phyloP scores from a whole-genome alignment of 2,329 filamentous ascomycete genomes.

The Rutstroemia sydowiana region DNA sequence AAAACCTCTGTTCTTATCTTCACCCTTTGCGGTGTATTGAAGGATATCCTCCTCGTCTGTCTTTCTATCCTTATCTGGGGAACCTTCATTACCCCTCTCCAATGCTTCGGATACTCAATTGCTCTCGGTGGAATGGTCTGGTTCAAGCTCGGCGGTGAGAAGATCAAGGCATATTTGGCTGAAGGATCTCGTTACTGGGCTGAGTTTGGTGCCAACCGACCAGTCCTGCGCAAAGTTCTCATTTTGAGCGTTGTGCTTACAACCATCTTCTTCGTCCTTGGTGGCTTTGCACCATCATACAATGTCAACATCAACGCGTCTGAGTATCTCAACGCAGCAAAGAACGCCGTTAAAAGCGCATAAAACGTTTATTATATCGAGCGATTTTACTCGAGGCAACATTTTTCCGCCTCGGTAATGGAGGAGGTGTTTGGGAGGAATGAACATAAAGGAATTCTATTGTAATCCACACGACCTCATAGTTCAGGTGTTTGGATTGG shows the following conservation, averaged over 20 bases:
- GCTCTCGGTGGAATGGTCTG: slow-evolving; percentile 72
- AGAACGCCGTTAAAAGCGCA: slow-evolving; percentile 21
- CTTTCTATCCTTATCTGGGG: slow-evolving; percentile 78
- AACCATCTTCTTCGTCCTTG: slow-evolving; percentile 63
- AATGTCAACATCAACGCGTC: slow-evolving; percentile 46
- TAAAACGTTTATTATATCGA: slow-evolving; percentile 1
- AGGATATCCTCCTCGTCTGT: slow-evolving; percentile 76
- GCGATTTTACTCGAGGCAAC: background rate
- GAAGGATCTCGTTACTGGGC: slow-evolving; percentile 74
- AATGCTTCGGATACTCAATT: slow-evolving; percentile 79
- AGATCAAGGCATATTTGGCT: slow-evolving; percentile 70
- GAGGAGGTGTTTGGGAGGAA: slow-evolving; percentile 2
- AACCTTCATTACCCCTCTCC: slow-evolving; percentile 64
- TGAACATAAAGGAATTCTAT: background rate
- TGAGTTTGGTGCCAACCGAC: slow-evolving; percentile 73
- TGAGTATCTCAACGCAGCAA: slow-evolving; percentile 25
- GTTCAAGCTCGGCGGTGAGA: slow-evolving; percentile 80
- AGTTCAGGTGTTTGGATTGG: slow-evolving; percentile 1
- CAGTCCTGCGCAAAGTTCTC: slow-evolving; percentile 69
- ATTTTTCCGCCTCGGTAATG: slow-evolving; percentile 5
- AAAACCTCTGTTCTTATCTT: slow-evolving; percentile 82
- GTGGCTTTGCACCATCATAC: slow-evolving; percentile 56
- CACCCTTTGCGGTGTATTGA: slow-evolving; percentile 80
- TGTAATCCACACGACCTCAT: background rate
- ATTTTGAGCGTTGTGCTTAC: slow-evolving; percentile 58